Percentiles rank a stretch among this genome's conserved stretches.
Evolutionary conservation across 768 basidiomycete genomes (phyloP).

Genomic region (Mycena pura): DNA sequence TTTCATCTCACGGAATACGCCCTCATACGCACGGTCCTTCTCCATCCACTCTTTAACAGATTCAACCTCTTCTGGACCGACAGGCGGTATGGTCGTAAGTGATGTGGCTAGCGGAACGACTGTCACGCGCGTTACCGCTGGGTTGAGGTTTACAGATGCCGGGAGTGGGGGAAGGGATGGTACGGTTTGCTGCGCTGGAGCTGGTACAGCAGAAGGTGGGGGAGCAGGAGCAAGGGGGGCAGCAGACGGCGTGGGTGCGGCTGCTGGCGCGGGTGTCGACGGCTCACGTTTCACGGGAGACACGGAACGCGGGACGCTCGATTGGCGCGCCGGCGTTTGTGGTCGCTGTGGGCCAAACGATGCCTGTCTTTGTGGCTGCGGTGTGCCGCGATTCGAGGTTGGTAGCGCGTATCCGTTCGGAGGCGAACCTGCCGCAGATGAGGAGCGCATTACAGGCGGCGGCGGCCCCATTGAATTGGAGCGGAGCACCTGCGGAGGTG

Average conservation of each 20-base stretch:
- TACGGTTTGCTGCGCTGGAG: slow-evolving; percentile 26
- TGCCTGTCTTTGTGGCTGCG: slow-evolving; percentile 9
- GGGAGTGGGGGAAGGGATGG: slow-evolving; percentile 52
- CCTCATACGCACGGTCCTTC: slow-evolving; percentile 65
- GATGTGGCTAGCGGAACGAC: slow-evolving; percentile 65
- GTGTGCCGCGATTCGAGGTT: too few relatives aligned
- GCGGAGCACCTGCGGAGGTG: slow-evolving; percentile 14
- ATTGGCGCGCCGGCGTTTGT: slow-evolving; percentile 13
- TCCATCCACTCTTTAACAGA: slow-evolving; percentile 69
- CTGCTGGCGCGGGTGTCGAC: not conserved
- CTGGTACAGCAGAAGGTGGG: slow-evolving; percentile 24
- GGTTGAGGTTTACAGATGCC: slow-evolving; percentile 54
- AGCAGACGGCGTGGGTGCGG: not conserved
- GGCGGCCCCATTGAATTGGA: slow-evolving; percentile 26
- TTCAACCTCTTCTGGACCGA: slow-evolving; percentile 57
- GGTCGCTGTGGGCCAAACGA: slow-evolving; percentile 12
- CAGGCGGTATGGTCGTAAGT: slow-evolving; percentile 57
- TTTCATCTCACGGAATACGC: slow-evolving; percentile 53
- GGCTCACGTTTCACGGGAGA: slow-evolving; percentile 25
- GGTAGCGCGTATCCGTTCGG: too few relatives aligned
- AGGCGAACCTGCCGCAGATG: slow-evolving; percentile 15
- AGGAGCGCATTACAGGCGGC: slow-evolving; percentile 8
- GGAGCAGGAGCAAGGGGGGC: not conserved
- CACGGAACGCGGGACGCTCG: slow-evolving; percentile 16
- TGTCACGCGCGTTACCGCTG: slow-evolving; percentile 63